Evolutionary conservation across 352 stramenopile species (phyloP), one percentile per base, ranked within the genome.

Genomic region (Pelagophyceae sp.): DNA sequence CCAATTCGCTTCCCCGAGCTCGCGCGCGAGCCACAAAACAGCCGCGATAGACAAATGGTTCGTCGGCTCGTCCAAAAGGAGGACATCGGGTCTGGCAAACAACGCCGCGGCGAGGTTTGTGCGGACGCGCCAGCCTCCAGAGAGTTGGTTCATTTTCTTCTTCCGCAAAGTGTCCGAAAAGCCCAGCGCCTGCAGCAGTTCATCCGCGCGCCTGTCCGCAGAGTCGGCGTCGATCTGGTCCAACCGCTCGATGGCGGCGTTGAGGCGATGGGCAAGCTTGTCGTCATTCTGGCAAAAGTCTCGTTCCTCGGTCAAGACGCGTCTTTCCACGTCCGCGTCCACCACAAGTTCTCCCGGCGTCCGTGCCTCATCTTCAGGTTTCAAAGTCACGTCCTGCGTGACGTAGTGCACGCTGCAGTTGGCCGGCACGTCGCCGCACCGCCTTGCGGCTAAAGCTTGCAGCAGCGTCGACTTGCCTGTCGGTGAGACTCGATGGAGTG

Each of bases 381-480:
- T 83, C 67, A 85, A 61, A 5, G 72, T 76, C 37, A 83, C 77
- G 72, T 85, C 81, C 71, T 84, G 81, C 23, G 38, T 74, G 31
- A 83, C 81, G 64, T 85, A 85, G 50, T 85, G 79, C 0, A 85
- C 79, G 6, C 72, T 79, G 38, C 81, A 80, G 69, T 81, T 80
- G 0, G 58, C n/a, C 0, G 81, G 79, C 6, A 85, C 63, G 50
- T 83, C 67, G 11, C 76, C 45, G 58, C 80, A 64, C 77, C 83
- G 23, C 80, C 80, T 32, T 25, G 78, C 77, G 2, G 82, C 84
- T 15, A 89, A 65, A 25, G 82, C 76, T 69, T 76, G 80, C 27
- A 88, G 65, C 5, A 88, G 64, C 27, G 83, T 87, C 31, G 83
- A 86, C 63, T 89, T 89, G n/a, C n/a, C n/a, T n/a, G n/a, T n/a